Evolutionary conservation across 2,329 filamentous ascomycete genomes (phyloP), one percentile per base, ranked within the genome.

Genomic region (Phyllosticta paracitricarpa): DNA sequence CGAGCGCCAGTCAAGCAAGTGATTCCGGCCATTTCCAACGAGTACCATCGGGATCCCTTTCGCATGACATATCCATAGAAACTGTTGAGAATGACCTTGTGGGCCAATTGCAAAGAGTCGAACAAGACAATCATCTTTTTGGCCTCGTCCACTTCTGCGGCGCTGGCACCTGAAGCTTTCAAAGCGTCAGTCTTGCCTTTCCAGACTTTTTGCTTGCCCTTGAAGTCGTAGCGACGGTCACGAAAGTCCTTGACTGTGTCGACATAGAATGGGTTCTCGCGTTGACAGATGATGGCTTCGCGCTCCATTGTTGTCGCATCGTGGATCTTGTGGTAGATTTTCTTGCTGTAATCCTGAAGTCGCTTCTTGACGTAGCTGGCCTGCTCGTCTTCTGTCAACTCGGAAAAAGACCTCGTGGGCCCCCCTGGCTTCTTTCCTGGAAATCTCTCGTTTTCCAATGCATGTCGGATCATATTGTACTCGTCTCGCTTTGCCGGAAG

Each of bases 21-120:
- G 4, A 99, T 94, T 68, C 94, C 94, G 17, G 95, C 94, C 94
- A 99, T 99, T 73, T 99, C 94, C 83, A 99, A 87, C 19, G 94
- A 99, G 72, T 99, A 99, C 94, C 94, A 99, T 61, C 94, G 86
- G 48, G 94, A 99, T 35, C 94, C 94, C 73, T 99, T 99, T 78
- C 94, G 84, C 94, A 99, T 99, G 73, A 97, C 94, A 72, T 99
- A 99, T 65, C 94, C 94, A 68, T 99, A 99, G 79, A 99, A 99
- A 61, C 91, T 96, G 79, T 99, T 99, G 61, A 99, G 75, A 81
- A 99, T 99, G 77, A 99, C 94, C 74, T 99, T 99, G 79, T 99
- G 94, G 0, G 94, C 94, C 68, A 99, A 80, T 73, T 99, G 95
- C 62, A 99, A 80, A 0, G 94, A 99, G 72, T 99, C 94, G 72